Evolutionary conservation across 108 stramenopile species (phyloP).

Genomic region (Bacterosira constricta): DNA sequence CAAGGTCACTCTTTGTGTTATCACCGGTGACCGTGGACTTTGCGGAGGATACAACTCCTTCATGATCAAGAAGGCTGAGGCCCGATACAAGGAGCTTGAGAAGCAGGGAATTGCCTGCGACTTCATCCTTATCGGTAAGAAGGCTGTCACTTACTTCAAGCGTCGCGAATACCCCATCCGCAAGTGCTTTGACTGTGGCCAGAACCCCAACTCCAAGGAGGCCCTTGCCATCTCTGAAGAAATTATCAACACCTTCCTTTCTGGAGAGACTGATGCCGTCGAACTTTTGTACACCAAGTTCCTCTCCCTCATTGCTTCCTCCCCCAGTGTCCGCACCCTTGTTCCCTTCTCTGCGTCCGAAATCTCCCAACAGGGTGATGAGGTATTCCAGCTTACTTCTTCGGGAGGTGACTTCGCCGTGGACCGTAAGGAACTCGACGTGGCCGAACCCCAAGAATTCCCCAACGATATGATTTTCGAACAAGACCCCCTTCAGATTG

Average conservation of each 20-base stretch:
- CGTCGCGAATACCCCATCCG: constrained; percentile 83
- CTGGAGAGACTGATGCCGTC: constrained; percentile 92
- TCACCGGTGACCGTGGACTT: constrained; percentile 95
- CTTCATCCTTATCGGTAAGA: constrained; percentile 91
- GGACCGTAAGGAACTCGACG: constrained; percentile 74
- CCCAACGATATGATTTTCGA: constrained; percentile 98
- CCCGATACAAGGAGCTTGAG: constrained; percentile 82
- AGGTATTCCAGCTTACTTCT: constrained; percentile 95
- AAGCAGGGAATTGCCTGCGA: constrained; percentile 85
- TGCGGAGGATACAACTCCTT: constrained; percentile 98
- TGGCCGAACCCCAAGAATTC: constrained; percentile 89
- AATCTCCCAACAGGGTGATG: constrained; percentile 90
- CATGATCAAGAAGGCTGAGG: constrained; percentile 96
- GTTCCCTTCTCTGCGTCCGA: constrained; percentile 95
- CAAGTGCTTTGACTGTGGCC: constrained; percentile 82
- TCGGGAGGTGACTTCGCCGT: constrained; percentile 83
- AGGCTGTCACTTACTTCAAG: constrained; percentile 88
- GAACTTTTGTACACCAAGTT: constrained; percentile 98
- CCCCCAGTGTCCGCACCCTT: constrained; percentile 88
- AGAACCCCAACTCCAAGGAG: constrained; percentile 90
- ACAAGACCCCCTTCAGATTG: constrained; percentile 95
- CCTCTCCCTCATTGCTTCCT: constrained; percentile 91
- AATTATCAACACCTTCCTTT: constrained; percentile 89
- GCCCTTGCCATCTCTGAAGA: constrained; percentile 92
- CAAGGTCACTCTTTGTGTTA: constrained; percentile 89